Evolutionary conservation across 2,329 filamentous ascomycete genomes (phyloP), one percentile per base, ranked within the genome.

Genomic region (Xylaria sp.): DNA sequence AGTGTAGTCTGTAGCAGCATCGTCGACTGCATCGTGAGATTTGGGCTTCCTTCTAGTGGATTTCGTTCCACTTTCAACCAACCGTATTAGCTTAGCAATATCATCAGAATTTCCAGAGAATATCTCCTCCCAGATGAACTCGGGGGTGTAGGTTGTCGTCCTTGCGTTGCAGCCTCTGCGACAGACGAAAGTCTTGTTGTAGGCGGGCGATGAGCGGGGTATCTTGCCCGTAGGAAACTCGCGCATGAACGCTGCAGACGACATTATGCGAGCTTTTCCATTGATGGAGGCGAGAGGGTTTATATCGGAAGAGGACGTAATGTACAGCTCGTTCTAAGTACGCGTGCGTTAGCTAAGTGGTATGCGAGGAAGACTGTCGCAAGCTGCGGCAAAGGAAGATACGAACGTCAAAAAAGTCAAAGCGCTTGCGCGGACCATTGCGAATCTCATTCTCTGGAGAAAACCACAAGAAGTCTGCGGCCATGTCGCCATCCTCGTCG

Each of bases 391-490:
- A 33, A 46, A 10, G 41, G n/a, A 23, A 43, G 12, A 64, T 25
- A 58, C 75, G 82, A 67, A 83, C 92, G 89, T 77, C 88, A 88
- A 97, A 80, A 68, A 89, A 93, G 80, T 99, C 96, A 13, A 84
- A 86, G 76, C 94, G 86, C 82, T 96, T 97, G 82, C 93, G 95
- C 67, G 89, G 88, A 78, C 91, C 92, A 75, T 93, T 96, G 33
- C 91, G 89, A 69, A 98, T 93, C 81, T 98, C 95, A 76, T 92
- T 92, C 75, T 97, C 92, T 0, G 93, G 94, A 0, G 93, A 94
- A 78, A 99, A 98, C 96, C 96, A 99, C 86, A 98, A 91, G 77
- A 99, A 96, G 71, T 91, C 92, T 64, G 92, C 95, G 31, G 91
- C 90, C 84, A 94, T 98, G 52, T 92, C 88, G 3, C 89, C 90